A percentile compares a stretch with the other conserved stretches of the same genome.
phyloP scores from a whole-genome alignment of 2,329 filamentous ascomycete genomes.

The Alternaria gansuensis region DNA sequence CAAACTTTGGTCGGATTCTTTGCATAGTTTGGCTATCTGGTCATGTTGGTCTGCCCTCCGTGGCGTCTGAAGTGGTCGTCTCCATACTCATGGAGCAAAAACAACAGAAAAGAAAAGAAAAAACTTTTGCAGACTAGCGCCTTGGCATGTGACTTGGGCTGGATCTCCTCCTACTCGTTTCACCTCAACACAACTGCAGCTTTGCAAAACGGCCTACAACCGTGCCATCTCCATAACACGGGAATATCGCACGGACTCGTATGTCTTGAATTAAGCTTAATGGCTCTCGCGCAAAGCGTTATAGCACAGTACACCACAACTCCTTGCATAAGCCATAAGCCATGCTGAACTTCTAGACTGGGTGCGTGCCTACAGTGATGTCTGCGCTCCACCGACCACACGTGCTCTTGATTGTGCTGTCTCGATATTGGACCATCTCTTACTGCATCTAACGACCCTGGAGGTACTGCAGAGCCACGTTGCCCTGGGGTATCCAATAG shows the following conservation, averaged over 20 bases:
- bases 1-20: background rate
- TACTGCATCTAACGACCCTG: background rate
- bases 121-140: background rate
- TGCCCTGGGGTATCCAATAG: slow-evolving; percentile 1
- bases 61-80: background rate
- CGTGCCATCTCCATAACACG: slow-evolving; percentile 10
- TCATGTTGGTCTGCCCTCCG: slow-evolving; percentile 3
- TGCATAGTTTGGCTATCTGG: background rate
- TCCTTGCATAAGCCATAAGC: slow-evolving; percentile 4
- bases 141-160: background rate
- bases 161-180: slow-evolving; percentile 13
- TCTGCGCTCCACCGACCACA: background rate
- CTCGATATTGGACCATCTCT: slow-evolving; percentile 3
- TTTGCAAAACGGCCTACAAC: background rate
- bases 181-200: slow-evolving; percentile 10
- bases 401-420: background rate
- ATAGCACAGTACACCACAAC: background rate
- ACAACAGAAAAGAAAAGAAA: background rate
- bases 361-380: slow-evolving; percentile 1
- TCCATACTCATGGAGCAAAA: background rate
- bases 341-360: background rate
- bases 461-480: slow-evolving; percentile 10
- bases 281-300: background rate
- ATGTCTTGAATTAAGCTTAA: slow-evolving; percentile 7
- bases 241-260: slow-evolving; percentile 1